Base-by-base conservation (phyloP, 23 red algal genomes). In the Gracilaria gracilis region DNA sequence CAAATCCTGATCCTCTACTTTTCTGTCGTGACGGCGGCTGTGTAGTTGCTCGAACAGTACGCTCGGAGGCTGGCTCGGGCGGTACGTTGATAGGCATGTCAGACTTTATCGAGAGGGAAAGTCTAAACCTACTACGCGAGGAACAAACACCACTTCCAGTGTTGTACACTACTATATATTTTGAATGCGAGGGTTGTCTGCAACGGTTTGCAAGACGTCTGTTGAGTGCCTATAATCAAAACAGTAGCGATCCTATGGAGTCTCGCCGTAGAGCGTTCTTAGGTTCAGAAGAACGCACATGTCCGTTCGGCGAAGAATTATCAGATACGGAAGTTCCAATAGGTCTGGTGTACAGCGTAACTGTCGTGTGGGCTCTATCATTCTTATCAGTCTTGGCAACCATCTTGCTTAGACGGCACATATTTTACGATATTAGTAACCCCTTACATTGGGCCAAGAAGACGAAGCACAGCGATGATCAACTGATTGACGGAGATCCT, bases 391-490 rank as follows among this genome's bases (percentile, higher is more conserved):
- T 27, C 28, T 6, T 31, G 5, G 4, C 28, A 31, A 64, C 59
- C 28, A n/a, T 64, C 59, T 64, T 64, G 59, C 59, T 64, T 20
- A 27, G n/a, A 20, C 59, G 59, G 21, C 59, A 31, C 59, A 31
- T 64, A 64, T 64, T 64, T 31, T 64, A 64, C 59, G 59, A 64
- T 31, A 64, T 64, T 64, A 64, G 59, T 64, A 64, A 64, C 21
- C 59, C 59, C 8, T n/a, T 64, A 27, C 59, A 64, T 31, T 64
- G 59, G 59, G 59, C 59, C 5, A 64, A 64, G 59, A n/a, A 31
- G 28, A 64, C 59, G 7, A 27, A 64, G n/a, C 59, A 31, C 59
- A 64, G 59, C 8, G 28, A n/a, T 64, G 59, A 64, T 20, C 8
- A 64, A 31, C 59, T 31, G 21, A 31, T 64, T n/a, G n/a, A 64